Conservation (phyloP, 1,284 basidiomycete genomes). For the Moniliophthora roreri region DNA sequence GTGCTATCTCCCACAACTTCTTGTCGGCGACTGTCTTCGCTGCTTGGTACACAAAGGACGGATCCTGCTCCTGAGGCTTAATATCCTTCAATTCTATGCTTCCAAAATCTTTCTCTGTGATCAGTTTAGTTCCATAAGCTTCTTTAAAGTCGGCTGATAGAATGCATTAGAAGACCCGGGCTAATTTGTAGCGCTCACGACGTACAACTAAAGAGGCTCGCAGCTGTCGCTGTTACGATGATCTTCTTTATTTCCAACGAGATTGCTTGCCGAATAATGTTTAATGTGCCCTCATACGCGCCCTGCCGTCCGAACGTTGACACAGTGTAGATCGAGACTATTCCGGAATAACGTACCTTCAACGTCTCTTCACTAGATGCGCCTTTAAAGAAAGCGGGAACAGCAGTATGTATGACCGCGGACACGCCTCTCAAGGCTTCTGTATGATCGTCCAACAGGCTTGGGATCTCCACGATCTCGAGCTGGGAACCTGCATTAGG, state of each 20-base stretch:
- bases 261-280: conserved; percentile 11
- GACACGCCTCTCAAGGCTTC: conserved; percentile 5
- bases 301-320: background rate
- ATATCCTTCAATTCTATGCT: conserved; percentile 2
- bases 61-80: conserved; percentile 1
- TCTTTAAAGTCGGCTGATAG: conserved; percentile 7
- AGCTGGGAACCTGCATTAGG: background rate
- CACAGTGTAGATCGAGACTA: background rate
- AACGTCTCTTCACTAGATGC: background rate
- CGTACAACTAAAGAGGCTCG: conserved; percentile 6
- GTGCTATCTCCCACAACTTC: conserved; percentile 9
- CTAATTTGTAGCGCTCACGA: background rate
- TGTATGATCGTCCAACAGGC: background rate
- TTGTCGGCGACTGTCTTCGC: conserved; percentile 12
- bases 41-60: background rate
- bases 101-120: conserved; percentile 12
- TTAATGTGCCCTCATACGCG: conserved; percentile 9
- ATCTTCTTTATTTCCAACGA: conserved; percentile 11
- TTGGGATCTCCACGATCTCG: conserved; percentile 1
- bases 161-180: background rate
- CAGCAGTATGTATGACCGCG: conserved; percentile 4
- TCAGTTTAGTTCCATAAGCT: conserved; percentile 5
- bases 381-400: background rate
- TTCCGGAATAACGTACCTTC: background rate
- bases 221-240: conserved; percentile 8